Evolutionary conservation across 495 filamentous ascomycete genomes (phyloP).

Genomic region (Penicillium flavigenum): DNA sequence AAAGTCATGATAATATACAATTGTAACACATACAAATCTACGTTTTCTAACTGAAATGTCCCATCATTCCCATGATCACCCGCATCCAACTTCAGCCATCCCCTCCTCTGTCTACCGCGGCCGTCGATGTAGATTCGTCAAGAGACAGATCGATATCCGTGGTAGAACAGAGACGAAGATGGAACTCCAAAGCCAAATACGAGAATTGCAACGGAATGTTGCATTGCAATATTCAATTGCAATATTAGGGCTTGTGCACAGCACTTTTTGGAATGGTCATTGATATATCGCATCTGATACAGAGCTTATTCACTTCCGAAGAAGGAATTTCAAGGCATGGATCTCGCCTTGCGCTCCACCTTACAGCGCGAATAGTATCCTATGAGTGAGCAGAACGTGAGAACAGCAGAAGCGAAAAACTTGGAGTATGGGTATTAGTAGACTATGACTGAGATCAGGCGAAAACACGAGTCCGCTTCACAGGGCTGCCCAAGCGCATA

Average conservation of each 20-base stretch:
- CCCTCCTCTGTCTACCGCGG: slow-evolving; percentile 13
- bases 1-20: neutral
- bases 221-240: slow-evolving; percentile 8
- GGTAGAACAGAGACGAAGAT: slow-evolving; percentile 10
- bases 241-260: slow-evolving; percentile 11
- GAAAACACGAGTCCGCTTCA: slow-evolving; percentile 45
- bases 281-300: slow-evolving; percentile 60
- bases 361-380: slow-evolving; percentile 47
- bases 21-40: neutral
- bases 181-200: slow-evolving; percentile 15
- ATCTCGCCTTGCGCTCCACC: slow-evolving; percentile 59
- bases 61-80: slow-evolving; percentile 23
- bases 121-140: slow-evolving; percentile 27
- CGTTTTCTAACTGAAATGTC: slow-evolving; percentile 17
- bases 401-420: slow-evolving; percentile 10
- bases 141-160: slow-evolving; percentile 27
- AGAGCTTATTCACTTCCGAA: slow-evolving; percentile 50
- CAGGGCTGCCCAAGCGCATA: slow-evolving; percentile 39
- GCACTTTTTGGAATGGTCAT: slow-evolving; percentile 27
- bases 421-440: slow-evolving; percentile 30
- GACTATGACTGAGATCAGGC: slow-evolving; percentile 31
- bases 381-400: slow-evolving; percentile 10
- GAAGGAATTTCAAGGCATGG: slow-evolving; percentile 54
- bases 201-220: slow-evolving; percentile 15
- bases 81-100: slow-evolving; percentile 13